These are phyloP conservation scores for Fusarium ramigenum DNA, from an alignment of 2,329 filamentous ascomycete genomes.

Conservation along the genomic window DNA sequence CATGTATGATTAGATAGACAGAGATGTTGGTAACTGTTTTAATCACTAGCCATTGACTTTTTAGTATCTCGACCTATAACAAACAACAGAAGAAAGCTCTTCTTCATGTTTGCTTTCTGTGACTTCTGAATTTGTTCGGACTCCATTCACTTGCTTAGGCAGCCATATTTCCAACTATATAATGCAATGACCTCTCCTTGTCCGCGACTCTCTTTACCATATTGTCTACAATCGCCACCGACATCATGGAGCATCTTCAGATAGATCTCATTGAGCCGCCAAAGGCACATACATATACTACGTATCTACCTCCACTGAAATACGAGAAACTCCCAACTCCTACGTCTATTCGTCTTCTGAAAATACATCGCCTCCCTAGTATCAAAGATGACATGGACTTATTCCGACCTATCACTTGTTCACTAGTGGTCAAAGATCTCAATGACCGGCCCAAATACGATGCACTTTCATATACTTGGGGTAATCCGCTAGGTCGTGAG, in stretches of 20 bases:
- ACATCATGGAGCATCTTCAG: rapidly evolving
- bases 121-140: not conserved
- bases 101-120: too few species aligned
- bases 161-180: not conserved
- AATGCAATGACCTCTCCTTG: not conserved
- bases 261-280: not conserved
- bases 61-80: too few species aligned
- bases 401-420: not conserved
- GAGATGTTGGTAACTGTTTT: too few species aligned
- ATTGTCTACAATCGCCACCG: too few species aligned
- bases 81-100: not conserved
- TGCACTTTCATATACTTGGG: not conserved
- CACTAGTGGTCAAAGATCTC: not conserved
- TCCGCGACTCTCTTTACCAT: rapidly evolving
- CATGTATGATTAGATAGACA: too few species aligned
- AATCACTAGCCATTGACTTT: too few species aligned
- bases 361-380: not conserved
- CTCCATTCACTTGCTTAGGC: not conserved
- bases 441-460: rapidly evolving
- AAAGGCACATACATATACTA: not conserved
- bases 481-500: not conserved
- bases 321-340: not conserved
- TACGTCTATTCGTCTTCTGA: not conserved
- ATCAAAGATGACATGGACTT: not conserved
- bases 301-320: not conserved